Percentiles rank a stretch among this genome's conserved stretches.
phyloP scores from a whole-genome alignment of 768 basidiomycete species.

The Nevesoporus exiguus region DNA sequence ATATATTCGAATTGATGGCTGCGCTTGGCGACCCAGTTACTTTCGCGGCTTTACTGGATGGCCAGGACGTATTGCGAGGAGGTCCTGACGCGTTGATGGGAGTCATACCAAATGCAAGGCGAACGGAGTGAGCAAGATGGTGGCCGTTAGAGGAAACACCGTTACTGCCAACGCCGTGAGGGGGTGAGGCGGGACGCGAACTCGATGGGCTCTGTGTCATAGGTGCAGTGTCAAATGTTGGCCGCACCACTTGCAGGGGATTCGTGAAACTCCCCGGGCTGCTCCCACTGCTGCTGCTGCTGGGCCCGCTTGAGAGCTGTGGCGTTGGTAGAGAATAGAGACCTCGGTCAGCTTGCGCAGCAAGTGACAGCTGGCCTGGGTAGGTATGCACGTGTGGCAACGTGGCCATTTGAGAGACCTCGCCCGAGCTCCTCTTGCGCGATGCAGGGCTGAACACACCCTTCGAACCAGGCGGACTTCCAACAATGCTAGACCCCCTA shows the following conservation, averaged over 20 bases:
- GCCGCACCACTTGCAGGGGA: constrained; percentile 28
- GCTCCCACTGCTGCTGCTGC: constrained; percentile 58
- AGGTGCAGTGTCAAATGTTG: constrained; percentile 21
- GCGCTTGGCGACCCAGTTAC: constrained; percentile 9
- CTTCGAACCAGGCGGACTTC: constrained; percentile 36
- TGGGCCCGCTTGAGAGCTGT: constrained; percentile 61
- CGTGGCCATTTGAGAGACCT: constrained; percentile 28
- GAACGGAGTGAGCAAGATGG: constrained; percentile 80
- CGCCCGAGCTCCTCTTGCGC: constrained; percentile 32
- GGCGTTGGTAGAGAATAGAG: constrained; percentile 48
- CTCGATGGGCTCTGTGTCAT: constrained; percentile 46
- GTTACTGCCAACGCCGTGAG: constrained; percentile 34
- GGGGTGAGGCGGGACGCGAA: constrained; percentile 62
- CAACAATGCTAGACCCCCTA: constrained; percentile 32
- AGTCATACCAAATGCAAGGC: constrained; percentile 90
- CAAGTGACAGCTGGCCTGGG: constrained; percentile 31
- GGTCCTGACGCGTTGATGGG: constrained; percentile 51
- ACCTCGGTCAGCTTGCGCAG: constrained; percentile 24
- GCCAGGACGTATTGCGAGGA: constrained; percentile 40
- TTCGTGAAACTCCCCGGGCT: constrained; percentile 55
- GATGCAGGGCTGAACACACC: constrained; percentile 25
- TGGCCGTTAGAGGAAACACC: constrained; percentile 40
- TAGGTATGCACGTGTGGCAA: constrained; percentile 33
- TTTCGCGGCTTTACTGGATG: constrained; percentile 24
- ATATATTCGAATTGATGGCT: constrained; percentile 5